phyloP scores from a whole-genome alignment of 2,329 filamentous ascomycete genomes.

The Cladosporium colombiae region DNA sequence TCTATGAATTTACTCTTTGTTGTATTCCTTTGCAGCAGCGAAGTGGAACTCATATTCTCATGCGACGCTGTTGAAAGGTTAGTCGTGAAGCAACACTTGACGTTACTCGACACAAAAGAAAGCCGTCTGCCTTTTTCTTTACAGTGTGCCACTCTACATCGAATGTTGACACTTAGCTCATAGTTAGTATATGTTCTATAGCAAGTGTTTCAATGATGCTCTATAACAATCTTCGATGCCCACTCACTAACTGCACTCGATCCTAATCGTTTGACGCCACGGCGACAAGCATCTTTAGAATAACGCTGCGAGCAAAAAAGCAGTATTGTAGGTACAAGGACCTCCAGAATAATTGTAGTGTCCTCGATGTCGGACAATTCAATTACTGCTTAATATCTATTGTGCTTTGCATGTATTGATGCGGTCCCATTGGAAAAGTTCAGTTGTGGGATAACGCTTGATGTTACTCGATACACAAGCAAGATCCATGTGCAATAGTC shows the following conservation, averaged over 20 bases:
- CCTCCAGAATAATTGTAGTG: no score
- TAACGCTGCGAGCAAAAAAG: no score
- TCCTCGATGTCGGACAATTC: no score
- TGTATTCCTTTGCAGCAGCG: not conserved
- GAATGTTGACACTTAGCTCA: not conserved
- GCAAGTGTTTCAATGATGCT: no score
- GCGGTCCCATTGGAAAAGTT: not conserved
- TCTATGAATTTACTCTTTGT: not conserved
- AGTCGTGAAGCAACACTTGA: not conserved
- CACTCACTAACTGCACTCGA: no score
- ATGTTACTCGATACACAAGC: not conserved
- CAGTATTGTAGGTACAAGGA: no score
- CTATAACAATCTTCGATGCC: no score
- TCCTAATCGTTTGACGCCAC: no score
- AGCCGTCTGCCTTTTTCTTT: not conserved
- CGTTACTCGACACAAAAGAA: not conserved
- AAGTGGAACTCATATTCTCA: not conserved
- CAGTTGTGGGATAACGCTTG: not conserved
- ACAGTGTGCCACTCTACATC: not conserved
- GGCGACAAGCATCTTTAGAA: no score
- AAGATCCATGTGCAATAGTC: no score
- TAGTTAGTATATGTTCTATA: no score
- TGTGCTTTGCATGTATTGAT: not conserved
- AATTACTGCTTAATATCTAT: no score
- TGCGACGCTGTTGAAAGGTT: not conserved